Evolutionary conservation across 192 early-diverging fungal genomes (phyloP), one percentile per base, ranked within the genome.

Genomic region (Cetraspora pellucida): DNA sequence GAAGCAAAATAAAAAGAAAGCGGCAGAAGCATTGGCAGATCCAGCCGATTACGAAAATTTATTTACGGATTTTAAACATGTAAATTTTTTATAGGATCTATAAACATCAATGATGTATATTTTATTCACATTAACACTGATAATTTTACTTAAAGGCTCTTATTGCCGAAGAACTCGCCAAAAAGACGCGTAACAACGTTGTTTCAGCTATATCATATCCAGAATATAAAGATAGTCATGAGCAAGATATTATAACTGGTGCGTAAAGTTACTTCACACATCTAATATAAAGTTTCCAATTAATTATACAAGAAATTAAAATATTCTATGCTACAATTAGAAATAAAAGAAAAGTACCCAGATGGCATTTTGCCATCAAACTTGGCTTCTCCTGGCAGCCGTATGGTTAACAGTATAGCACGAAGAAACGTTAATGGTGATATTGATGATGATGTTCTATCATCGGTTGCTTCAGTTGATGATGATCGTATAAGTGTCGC

Each of bases 21-120:
- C 87, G 5, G 95, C 96, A 13, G 92, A 97, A 52, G 89, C 95
- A 43, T 85, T 99, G 54, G 96, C 97, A 25, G 90, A 92, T 79
- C 96, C 97, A 46, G 83, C 80, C 14, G 88, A 91, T 55, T 91
- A 98, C 65, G 85, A 86, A 44, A 93, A 97, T 67, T 86, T 98
- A 78, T 99, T 99, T 86, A 91, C 95, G 9, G 94, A 94, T 79
- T 82, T 91, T 49, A 80, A 89, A 61, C 83, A 86, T n/a, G 81
- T 77, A 10, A 16, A 46, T 66, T 52, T 65, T 14, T 52, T 31
- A 49, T 31, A 37, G 10, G 7, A 8, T 19, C 4, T 21, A 17
- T 25, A 65, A 37, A 37, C 0, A 19, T n/a, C 11, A 37, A 11
- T 43, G 10, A 65, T 27, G 50, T 11, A 27, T 54, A 10, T 17